Evolutionary conservation across 2,329 filamentous ascomycete species (phyloP).

Genomic region (Plectosphaerella plurivora): DNA sequence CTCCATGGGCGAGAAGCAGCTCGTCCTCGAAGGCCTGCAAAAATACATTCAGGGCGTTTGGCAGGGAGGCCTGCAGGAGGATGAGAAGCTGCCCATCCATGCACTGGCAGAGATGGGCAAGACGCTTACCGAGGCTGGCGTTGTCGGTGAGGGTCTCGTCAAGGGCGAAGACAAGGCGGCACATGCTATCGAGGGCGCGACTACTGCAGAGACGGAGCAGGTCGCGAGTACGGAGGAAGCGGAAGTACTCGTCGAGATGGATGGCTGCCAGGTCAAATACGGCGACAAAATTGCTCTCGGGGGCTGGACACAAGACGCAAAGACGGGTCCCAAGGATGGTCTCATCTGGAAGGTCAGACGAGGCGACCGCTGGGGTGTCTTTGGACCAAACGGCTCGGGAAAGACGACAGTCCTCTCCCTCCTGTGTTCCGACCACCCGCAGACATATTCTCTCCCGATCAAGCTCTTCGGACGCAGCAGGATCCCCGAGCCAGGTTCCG

Average conservation of each 20-base stretch:
- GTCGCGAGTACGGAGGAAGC: conserved; percentile 29
- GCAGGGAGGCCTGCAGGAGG: conserved; percentile 37
- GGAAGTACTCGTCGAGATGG: conserved; percentile 80
- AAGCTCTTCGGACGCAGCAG: conserved; percentile 79
- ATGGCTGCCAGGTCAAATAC: conserved; percentile 78
- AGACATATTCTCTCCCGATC: conserved; percentile 86
- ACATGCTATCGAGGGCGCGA: conserved; percentile 2
- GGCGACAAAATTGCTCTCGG: conserved; percentile 73
- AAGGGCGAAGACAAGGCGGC: conserved; percentile 17
- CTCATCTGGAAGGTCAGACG: conserved; percentile 78
- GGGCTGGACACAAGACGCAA: conserved; percentile 64
- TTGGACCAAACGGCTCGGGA: conserved; percentile 90
- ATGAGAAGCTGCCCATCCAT: conserved; percentile 42
- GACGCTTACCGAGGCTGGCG: conserved; percentile 34
- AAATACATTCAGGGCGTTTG: conserved; percentile 43
- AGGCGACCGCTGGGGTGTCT: conserved; percentile 86
- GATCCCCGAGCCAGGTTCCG: conserved; percentile 66
- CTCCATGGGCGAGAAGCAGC: conserved; percentile 59
- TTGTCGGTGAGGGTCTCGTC: conserved; percentile 30
- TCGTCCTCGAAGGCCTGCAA: conserved; percentile 52
- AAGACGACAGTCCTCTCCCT: conserved; percentile 93
- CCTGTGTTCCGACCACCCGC: conserved; percentile 92
- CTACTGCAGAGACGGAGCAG: neutral
- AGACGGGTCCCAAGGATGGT: conserved; percentile 52
- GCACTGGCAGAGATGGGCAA: conserved; percentile 46